Evolutionary conservation across 164 flowering plant genomes (phyloP).

Genomic region (Cinnamomum chago): DNA sequence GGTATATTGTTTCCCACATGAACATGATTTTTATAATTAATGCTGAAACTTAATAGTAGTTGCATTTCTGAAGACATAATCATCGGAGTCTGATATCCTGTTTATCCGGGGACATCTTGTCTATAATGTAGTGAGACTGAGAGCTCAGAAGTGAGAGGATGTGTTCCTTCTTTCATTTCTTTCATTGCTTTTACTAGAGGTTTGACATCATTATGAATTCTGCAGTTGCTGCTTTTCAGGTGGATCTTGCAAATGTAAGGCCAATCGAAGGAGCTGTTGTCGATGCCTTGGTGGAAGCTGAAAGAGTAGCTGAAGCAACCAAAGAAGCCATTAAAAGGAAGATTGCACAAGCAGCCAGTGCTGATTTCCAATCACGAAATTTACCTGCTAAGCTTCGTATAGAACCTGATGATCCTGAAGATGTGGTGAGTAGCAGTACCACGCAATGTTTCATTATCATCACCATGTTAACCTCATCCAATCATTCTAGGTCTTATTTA

Average conservation of each 20-base stretch:
- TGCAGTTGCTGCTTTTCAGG: constrained; percentile 37
- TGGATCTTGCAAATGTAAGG: constrained; percentile 87
- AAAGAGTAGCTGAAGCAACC: constrained; percentile 91
- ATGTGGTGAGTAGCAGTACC: constrained; percentile 61
- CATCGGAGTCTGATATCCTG: no score
- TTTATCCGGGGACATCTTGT: no score
- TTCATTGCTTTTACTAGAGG: neutral
- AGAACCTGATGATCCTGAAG: constrained; percentile 88
- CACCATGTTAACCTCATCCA: no score
- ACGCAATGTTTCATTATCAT: no score
- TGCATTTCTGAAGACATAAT: no score
- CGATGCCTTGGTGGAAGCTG: constrained; percentile 83
- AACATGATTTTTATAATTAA: no score
- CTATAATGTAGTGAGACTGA: no score
- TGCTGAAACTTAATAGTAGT: no score
- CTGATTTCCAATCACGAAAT: constrained; percentile 51
- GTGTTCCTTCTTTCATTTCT: no score
- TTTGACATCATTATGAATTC: neutral
- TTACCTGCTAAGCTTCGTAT: constrained; percentile 89
- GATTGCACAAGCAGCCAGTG: constrained; percentile 38
- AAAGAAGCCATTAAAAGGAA: constrained; percentile 86
- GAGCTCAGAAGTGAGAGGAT: no score
- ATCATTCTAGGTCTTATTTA: no score
- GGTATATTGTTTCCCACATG: no score
- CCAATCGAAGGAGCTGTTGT: constrained; percentile 48